Percentiles rank a stretch among this genome's conserved stretches.
Conservation (phyloP, 371 early-diverging fungal genomes). For the Rhizopus delemar region DNA sequence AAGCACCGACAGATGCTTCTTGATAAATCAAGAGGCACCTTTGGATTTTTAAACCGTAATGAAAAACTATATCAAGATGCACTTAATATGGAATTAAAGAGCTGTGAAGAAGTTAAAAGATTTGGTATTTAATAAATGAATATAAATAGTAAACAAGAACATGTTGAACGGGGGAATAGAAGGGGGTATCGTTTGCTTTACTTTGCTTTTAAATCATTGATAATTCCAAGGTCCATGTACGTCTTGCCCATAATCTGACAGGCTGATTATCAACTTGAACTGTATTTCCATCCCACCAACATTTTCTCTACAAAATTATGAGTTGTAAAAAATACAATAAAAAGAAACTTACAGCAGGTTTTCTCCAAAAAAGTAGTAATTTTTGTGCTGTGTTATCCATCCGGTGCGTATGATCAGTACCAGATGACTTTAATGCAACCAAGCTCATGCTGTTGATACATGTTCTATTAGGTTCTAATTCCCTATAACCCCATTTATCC, state of each 20-base stretch:
- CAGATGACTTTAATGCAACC: slow-evolving; percentile 70
- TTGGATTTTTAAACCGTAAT: slow-evolving; percentile 39
- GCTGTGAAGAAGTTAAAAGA: slow-evolving; percentile 42
- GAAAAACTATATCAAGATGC: slow-evolving; percentile 42
- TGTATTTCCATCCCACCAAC: slow-evolving; percentile 80
- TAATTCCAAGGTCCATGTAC: slow-evolving; percentile 79
- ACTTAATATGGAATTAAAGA: slow-evolving; percentile 34
- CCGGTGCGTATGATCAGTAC: slow-evolving; percentile 64
- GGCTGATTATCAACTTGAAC: slow-evolving; percentile 56
- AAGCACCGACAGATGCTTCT: slow-evolving; percentile 28
- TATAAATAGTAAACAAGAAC: slow-evolving; percentile 1
- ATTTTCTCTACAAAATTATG: slow-evolving; percentile 58
- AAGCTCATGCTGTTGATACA: slow-evolving; percentile 65
- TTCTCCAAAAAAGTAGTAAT: slow-evolving; percentile 74
- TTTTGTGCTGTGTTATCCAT: slow-evolving; percentile 70
- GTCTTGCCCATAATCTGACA: slow-evolving; percentile 72
- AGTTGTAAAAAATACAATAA: neutral
- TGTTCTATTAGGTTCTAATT: slow-evolving; percentile 66
- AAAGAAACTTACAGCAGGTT: slow-evolving; percentile 62
- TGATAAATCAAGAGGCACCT: slow-evolving; percentile 39
- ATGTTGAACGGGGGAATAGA: neutral
- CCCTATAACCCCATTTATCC: slow-evolving; percentile 79
- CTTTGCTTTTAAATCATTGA: slow-evolving; percentile 53
- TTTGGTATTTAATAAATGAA: slow-evolving; percentile 23
- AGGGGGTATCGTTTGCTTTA: neutral